Evolutionary conservation across 2,329 filamentous ascomycete genomes (phyloP).

Genomic region (Lachnellula cervina): DNA sequence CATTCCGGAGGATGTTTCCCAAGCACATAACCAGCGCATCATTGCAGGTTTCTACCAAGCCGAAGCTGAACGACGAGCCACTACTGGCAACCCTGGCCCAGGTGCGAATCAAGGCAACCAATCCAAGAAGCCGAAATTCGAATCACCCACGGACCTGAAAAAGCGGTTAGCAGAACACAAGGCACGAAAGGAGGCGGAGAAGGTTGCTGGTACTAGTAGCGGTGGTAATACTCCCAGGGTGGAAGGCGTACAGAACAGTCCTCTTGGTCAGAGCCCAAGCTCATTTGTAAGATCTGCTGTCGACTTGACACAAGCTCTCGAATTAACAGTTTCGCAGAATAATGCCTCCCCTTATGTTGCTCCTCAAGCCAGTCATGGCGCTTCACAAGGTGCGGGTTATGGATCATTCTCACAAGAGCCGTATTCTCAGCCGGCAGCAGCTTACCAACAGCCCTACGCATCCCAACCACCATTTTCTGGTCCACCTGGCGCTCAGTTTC

Average conservation of each 20-base stretch:
- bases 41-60: conserved; percentile 79
- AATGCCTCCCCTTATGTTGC: conserved; percentile 29
- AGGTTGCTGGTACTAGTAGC: conserved; percentile 49
- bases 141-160: conserved; percentile 73
- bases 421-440: conserved; percentile 34
- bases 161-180: conserved; percentile 73
- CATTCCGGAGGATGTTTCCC: conserved; percentile 78
- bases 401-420: conserved; percentile 33
- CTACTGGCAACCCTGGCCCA: conserved; percentile 77
- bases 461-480: conserved; percentile 33
- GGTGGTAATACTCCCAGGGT: conserved; percentile 50
- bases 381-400: conserved; percentile 30
- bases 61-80: conserved; percentile 74
- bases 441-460: conserved; percentile 38
- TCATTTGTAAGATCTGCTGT: conserved; percentile 51
- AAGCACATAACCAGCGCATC: conserved; percentile 82
- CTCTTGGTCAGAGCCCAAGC: conserved; percentile 47
- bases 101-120: conserved; percentile 59
- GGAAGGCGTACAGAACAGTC: conserved; percentile 36
- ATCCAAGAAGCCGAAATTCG: conserved; percentile 67
- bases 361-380: conserved; percentile 25
- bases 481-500: conserved; percentile 29
- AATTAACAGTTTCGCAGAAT: conserved; percentile 21
- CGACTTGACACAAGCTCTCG: neutral
- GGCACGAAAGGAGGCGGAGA: conserved; percentile 56